Base-by-base conservation (phyloP, 2,329 filamentous ascomycete genomes). In the Acrodontium crateriforme region DNA sequence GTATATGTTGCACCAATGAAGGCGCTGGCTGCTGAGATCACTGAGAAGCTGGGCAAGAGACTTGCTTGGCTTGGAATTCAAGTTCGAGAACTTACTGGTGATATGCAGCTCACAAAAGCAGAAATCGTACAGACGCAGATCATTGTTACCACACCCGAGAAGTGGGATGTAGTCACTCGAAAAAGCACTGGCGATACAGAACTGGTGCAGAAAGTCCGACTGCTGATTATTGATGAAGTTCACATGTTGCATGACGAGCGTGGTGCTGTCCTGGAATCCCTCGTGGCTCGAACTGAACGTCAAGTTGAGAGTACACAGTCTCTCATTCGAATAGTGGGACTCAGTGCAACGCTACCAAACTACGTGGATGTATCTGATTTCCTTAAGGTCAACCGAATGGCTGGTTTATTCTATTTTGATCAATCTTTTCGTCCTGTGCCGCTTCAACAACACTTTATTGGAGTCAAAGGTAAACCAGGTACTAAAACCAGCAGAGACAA, bases 1-100 rank as follows among this genome's bases (percentile, higher is more conserved):
- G 84, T 98, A 31, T 98, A 98, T 44, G 89, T 98, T 21, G 89
- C 91, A 1, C 91, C 89, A 0, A 98, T 98, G 91, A 98, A 98
- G 55, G 91, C 89, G 1, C 64, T 98, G 11, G 91, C 91, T 4
- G 89, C 91, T 6, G 89, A 98, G 57, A 79, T 98, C 21, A 95
- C 89, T 0, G 82, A 85, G 18, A 98, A 98, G 58, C 65, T 98
- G 3, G 80, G 84, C 25, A 92, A 83, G 53, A 75, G 87, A 15
- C 69, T 98, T 3, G 78, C 82, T 2, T 98, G 91, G 91, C 69
- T 98, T 5, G 87, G 85, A 6, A 74, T 98, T 44, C 75, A 82
- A 50, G 87, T 83, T 40, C 78, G 89, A 36, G 89, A 98, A 56
- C 75, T 92, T 52, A 98, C 89, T 25, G 89, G 89, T 47, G 89